These are phyloP conservation scores for Acephala macrosclerotiorum DNA, from an alignment of 2,329 filamentous ascomycete genomes.

Conservation along the genomic window DNA sequence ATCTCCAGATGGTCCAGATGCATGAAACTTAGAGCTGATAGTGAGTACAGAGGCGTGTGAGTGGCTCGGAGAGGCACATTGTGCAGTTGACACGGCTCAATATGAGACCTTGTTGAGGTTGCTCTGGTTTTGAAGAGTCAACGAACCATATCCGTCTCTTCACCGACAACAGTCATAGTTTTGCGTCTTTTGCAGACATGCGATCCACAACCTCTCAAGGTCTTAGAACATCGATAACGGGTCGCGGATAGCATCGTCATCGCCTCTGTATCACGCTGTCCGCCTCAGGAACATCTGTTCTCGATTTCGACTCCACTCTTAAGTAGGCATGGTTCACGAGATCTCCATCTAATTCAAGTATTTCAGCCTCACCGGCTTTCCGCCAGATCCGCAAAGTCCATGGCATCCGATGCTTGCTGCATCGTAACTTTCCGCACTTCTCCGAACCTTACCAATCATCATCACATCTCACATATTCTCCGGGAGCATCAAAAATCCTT, in stretches of 20 bases:
- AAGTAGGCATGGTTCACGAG: not conserved
- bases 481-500: not conserved
- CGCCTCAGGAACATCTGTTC: not conserved
- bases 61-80: slow-evolving; percentile 7
- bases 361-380: slow-evolving; percentile 25
- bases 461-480: not conserved
- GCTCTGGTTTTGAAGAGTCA: slow-evolving; percentile 13
- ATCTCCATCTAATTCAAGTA: not conserved
- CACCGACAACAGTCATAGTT: not conserved
- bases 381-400: slow-evolving; percentile 10
- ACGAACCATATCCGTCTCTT: slow-evolving; percentile 8
- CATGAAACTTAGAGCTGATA: slow-evolving; percentile 6
- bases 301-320: not conserved
- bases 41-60: slow-evolving; percentile 2
- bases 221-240: not conserved
- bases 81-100: slow-evolving; percentile 5
- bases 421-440: not conserved
- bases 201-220: not conserved
- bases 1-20: not conserved
- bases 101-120: slow-evolving; percentile 18
- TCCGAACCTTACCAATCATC: not conserved
- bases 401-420: not conserved
- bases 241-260: not conserved
- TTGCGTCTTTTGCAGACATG: not conserved
- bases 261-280: not conserved